phyloP scores from a whole-genome alignment of 2,329 filamentous ascomycete species.

The Colletotrichum sidae region DNA sequence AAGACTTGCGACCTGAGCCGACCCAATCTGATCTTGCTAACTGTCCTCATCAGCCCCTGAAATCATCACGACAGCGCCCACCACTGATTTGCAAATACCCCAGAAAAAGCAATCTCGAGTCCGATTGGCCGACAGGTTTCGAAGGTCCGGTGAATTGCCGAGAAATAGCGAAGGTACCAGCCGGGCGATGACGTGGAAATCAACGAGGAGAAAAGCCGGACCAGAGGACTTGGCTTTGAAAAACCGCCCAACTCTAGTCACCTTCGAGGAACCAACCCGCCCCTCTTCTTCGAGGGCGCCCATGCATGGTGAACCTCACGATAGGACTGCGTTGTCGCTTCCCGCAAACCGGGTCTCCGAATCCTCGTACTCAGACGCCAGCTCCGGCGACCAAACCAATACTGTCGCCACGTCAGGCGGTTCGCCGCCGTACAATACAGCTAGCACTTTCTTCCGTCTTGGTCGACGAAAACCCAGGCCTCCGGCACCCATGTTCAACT shows the following conservation, averaged over 20 bases:
- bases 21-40: conserved; percentile 21
- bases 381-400: conserved; percentile 75
- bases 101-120: conserved; percentile 69
- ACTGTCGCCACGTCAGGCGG: conserved; percentile 72
- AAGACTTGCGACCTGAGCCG: not conserved
- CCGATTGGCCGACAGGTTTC: conserved; percentile 63
- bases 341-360: conserved; percentile 57
- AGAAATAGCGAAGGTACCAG: conserved; percentile 42
- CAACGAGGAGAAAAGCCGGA: conserved; percentile 51
- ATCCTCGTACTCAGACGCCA: conserved; percentile 90
- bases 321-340: conserved; percentile 22
- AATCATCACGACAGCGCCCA: conserved; percentile 94
- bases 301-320: conserved; percentile 24
- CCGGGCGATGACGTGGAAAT: conserved; percentile 46
- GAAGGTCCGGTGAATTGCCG: conserved; percentile 62
- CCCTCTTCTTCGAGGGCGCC: conserved; percentile 53
- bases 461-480: conserved; percentile 81
- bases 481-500: conserved; percentile 82
- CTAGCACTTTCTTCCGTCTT: conserved; percentile 83
- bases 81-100: conserved; percentile 67
- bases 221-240: conserved; percentile 40
- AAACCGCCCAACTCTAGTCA: conserved; percentile 46
- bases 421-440: conserved; percentile 59
- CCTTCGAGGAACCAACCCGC: conserved; percentile 70
- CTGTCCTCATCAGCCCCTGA: conserved; percentile 62